phyloP scores from a whole-genome alignment of 257 asterid species.

The Rubia yunnanensis region DNA sequence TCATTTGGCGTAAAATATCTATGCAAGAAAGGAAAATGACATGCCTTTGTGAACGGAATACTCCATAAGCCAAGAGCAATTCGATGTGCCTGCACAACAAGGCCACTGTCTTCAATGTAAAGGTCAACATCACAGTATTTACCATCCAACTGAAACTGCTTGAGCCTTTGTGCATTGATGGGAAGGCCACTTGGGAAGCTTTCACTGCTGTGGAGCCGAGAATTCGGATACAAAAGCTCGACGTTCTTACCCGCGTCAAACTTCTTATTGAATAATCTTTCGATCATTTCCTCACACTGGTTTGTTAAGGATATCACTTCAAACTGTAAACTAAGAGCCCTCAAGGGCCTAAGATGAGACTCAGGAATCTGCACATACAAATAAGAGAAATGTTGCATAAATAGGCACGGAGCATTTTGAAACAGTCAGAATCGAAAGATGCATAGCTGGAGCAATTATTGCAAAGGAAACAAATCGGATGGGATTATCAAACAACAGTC shows the following conservation, averaged over 20 bases:
- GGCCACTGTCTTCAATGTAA: conserved; percentile 56
- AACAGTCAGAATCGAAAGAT: not conserved
- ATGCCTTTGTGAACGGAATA: conserved; percentile 83
- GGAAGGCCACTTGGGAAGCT: conserved; percentile 59
- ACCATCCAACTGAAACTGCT: conserved; percentile 43
- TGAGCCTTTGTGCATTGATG: conserved; percentile 52
- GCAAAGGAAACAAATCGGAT: conserved; percentile 1
- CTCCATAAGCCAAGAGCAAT: conserved; percentile 93
- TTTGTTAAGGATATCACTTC: conserved; percentile 52
- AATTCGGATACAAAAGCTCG: conserved; percentile 67
- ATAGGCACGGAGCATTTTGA: not conserved
- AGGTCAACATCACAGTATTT: conserved; percentile 74
- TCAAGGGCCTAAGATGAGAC: conserved; percentile 49
- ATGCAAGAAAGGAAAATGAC: not conserved
- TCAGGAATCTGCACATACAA: conserved; percentile 51
- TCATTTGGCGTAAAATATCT: not conserved
- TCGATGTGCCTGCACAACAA: conserved; percentile 57
- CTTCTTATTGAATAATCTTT: conserved; percentile 54
- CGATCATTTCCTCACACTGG: conserved; percentile 75
- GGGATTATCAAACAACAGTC: too few species aligned
- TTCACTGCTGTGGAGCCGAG: conserved; percentile 37
- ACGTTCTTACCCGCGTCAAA: conserved; percentile 66
- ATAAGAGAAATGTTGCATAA: conserved; percentile 11
- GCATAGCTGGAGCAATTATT: not conserved
- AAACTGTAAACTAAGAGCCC: conserved; percentile 55